Evolutionary conservation across 257 asterid genomes (phyloP), one percentile per base, ranked within the genome.

Genomic region (Cordia subcordata): DNA sequence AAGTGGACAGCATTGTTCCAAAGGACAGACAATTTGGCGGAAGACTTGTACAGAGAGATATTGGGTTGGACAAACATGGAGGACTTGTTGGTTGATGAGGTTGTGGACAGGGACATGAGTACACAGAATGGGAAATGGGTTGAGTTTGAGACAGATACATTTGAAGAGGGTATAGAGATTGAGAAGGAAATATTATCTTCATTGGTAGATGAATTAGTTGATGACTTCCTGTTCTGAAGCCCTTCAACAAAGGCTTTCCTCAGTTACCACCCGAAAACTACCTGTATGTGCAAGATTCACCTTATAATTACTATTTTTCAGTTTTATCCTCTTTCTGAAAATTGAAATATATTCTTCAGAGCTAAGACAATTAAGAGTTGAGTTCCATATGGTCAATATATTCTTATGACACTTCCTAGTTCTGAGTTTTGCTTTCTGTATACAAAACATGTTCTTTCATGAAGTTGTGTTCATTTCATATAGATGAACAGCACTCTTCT

Each of bases 71-170:
- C 58, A 22, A 82, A 71, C 42, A 81, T 45, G 52, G 97, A 84
- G 57, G 94, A 86, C 38, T 15, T 86, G 75, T 81, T 86, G 96
- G 96, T 89, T 73, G 97, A 86, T 45, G 99, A 84, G 64, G 76
- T 93, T 8, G 99, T 93, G 58, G 95, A 89, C 63, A 89, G 76
- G 62, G 99, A 93, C 66, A 86, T 89, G 99, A 86, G 94, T 65
- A 82, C 76, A 4, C 82, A 75, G 55, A 58, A 55, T 17, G 99
- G 99, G 77, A 89, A 85, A 71, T 93, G 99, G 99, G 70, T 75
- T 4, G 95, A 93, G 15, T 89, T 93, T 49, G 94, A 78, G 38
- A 39, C 61, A 0, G 97, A 93, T 67, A 77, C 74, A 20, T 87
- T 76, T 44, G 97, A 93, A 76, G 95, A 85, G 72, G 94, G 99